Conservation (phyloP, 2,329 filamentous ascomycete genomes). For the Ophiocordyceps robertsii region DNA sequence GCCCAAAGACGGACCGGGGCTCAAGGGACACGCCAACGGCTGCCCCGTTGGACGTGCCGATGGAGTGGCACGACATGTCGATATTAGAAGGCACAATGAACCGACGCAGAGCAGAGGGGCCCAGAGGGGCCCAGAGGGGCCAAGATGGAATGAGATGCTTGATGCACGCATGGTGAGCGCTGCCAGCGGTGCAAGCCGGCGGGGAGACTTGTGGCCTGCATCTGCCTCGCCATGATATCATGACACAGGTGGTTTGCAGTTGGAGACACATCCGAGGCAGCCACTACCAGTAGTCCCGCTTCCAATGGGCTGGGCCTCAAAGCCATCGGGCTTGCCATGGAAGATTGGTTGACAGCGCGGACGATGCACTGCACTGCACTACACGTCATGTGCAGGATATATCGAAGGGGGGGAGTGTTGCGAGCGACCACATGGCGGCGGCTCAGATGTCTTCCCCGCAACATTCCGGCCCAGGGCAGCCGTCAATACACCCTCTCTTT, state of each 20-base stretch:
- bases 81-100: neutral
- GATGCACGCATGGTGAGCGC: neutral
- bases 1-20: neutral
- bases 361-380: neutral
- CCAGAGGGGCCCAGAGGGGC: neutral
- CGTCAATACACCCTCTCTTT: neutral
- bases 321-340: neutral
- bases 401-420: neutral
- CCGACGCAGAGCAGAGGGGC: neutral
- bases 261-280: neutral
- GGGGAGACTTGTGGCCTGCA: neutral
- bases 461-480: neutral
- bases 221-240: conserved; percentile 16
- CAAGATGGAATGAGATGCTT: neutral
- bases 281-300: neutral
- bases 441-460: neutral
- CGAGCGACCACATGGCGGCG: neutral
- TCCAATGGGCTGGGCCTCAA: neutral
- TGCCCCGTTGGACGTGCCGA: neutral
- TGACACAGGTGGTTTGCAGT: conserved; percentile 9
- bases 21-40: neutral
- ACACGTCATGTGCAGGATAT: neutral
- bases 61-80: neutral
- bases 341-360: neutral
- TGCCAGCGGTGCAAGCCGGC: neutral